phyloP scores from a whole-genome alignment of 1,284 basidiomycete species.

The Vanrija humicola region DNA sequence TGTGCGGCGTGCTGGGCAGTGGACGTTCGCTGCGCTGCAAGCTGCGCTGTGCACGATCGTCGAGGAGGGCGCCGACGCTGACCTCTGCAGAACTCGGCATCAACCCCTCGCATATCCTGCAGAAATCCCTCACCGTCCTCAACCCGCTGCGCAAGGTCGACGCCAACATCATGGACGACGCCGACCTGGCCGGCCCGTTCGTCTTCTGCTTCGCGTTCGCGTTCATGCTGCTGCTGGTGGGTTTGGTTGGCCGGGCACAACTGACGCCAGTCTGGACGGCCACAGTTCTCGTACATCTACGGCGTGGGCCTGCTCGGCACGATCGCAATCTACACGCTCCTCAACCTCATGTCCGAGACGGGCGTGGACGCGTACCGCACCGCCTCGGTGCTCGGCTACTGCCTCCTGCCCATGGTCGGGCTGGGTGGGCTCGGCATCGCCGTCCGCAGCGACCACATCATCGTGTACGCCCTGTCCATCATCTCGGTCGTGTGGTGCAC shows the following conservation, averaged over 20 bases:
- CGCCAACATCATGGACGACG: slow-evolving; percentile 98
- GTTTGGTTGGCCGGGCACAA: slow-evolving; percentile 41
- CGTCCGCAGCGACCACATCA: slow-evolving; percentile 72
- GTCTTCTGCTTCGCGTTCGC: slow-evolving; percentile 92
- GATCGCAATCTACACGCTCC: slow-evolving; percentile 86
- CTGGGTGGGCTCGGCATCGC: slow-evolving; percentile 85
- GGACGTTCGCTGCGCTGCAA: background rate
- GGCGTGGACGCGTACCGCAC: slow-evolving; percentile 96
- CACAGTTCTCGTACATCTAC: slow-evolving; percentile 98
- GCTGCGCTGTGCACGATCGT: too few species aligned
- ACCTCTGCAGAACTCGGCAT: slow-evolving; percentile 78
- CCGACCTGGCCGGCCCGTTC: slow-evolving; percentile 93
- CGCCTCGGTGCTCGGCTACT: slow-evolving; percentile 94
- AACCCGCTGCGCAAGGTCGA: slow-evolving; percentile 86
- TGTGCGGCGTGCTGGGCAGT: background rate
- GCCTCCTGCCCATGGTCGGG: slow-evolving; percentile 94
- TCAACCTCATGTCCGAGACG: slow-evolving; percentile 95
- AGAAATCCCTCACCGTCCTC: slow-evolving; percentile 90
- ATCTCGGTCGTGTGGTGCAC: slow-evolving; percentile 91
- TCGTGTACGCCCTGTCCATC: slow-evolving; percentile 77
- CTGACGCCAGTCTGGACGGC: slow-evolving; percentile 78
- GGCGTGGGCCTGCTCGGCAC: slow-evolving; percentile 93
- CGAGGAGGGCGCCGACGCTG: background rate
- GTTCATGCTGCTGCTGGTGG: slow-evolving; percentile 79
- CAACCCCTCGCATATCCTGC: slow-evolving; percentile 91